These are phyloP conservation scores for Pseudofabraea citricarpa DNA, from an alignment of 2,329 filamentous ascomycete genomes.

Conservation along the genomic window DNA sequence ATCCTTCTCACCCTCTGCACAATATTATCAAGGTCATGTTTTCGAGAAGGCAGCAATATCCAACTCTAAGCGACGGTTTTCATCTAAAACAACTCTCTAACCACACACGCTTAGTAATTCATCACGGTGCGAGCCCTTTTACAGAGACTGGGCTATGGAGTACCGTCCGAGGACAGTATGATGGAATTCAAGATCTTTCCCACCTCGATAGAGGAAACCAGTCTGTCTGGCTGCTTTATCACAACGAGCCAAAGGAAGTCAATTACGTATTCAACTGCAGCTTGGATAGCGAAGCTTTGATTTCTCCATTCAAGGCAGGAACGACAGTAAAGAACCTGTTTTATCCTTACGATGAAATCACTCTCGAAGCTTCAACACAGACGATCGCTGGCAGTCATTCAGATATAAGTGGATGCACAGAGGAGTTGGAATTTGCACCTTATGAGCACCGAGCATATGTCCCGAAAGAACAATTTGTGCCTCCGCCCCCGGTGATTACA, in stretches of 20 bases:
- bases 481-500: not conserved
- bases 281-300: not conserved
- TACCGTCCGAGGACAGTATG: not conserved
- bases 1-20: constrained; percentile 54
- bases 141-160: not conserved
- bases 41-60: constrained; percentile 49
- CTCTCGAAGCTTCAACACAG: not conserved
- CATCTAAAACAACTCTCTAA: constrained; percentile 50
- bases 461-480: not conserved
- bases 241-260: not conserved
- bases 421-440: not conserved
- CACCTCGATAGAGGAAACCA: not conserved
- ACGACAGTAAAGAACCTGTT: not conserved
- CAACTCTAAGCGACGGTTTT: constrained; percentile 55
- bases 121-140: not conserved
- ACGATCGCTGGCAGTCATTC: not conserved
- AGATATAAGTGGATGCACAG: not conserved
- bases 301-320: not conserved
- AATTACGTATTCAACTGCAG: not conserved
- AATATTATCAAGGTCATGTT: constrained; percentile 59
- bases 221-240: not conserved
- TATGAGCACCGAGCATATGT: not conserved
- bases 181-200: not conserved
- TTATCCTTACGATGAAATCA: not conserved
- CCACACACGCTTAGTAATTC: constrained; percentile 32